Percentiles rank a stretch among this genome's conserved stretches.
phyloP scores from a whole-genome alignment of 2,329 filamentous ascomycete genomes.

The Colletotrichum tamarilloi region DNA sequence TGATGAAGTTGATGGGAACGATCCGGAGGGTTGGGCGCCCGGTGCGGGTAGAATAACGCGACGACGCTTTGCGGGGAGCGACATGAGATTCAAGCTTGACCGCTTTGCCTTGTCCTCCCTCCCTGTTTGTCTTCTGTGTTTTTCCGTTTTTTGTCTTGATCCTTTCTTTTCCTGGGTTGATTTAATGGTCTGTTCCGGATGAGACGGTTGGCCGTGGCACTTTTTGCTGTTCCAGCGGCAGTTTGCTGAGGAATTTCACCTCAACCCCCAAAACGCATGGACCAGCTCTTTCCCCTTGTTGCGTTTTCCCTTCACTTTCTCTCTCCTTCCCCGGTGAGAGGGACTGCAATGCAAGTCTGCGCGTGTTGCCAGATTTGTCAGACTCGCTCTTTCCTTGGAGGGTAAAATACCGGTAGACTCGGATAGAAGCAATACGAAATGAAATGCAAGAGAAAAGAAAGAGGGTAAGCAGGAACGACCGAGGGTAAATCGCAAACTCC shows the following conservation, averaged over 20 bases:
- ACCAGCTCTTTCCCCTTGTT: neutral
- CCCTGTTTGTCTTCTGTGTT: neutral
- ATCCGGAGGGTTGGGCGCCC: neutral
- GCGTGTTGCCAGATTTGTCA: neutral
- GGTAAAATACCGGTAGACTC: neutral
- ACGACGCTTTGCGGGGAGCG: conserved; percentile 28
- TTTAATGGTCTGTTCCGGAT: neutral
- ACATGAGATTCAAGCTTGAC: conserved; percentile 8
- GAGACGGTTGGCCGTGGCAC: neutral
- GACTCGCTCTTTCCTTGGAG: too few relatives aligned
- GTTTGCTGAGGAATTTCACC: neutral
- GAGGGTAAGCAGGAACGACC: neutral
- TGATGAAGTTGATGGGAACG: neutral
- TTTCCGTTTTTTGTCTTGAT: neutral
- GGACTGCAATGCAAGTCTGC: neutral
- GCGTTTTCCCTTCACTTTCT: neutral
- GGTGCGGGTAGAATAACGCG: conserved; percentile 30
- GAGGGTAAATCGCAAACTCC: neutral
- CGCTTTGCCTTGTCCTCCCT: neutral
- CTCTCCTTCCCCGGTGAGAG: neutral
- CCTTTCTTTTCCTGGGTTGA: neutral
- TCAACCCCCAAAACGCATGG: neutral
- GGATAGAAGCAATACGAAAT: neutral
- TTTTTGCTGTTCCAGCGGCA: neutral
- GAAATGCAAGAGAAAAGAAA: neutral